phyloP scores from a whole-genome alignment of 345 rosid genomes.

The Populus alba region DNA sequence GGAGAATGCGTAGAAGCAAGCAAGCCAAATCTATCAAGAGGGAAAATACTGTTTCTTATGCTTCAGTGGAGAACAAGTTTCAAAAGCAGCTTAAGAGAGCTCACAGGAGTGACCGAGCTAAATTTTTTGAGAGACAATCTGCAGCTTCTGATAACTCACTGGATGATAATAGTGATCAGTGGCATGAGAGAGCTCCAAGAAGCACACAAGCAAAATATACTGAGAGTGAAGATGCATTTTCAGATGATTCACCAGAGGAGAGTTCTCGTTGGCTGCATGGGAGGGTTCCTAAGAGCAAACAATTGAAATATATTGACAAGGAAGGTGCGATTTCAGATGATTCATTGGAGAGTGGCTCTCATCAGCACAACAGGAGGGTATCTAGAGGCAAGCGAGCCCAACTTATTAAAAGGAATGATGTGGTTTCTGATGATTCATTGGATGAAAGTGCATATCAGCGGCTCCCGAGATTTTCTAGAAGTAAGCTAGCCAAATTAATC shows the following conservation, averaged over 20 bases:
- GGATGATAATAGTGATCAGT: conserved; percentile 25
- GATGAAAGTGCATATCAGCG: conserved; percentile 22
- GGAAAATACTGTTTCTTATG: conserved; percentile 49
- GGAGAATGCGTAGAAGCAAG: conserved; percentile 31
- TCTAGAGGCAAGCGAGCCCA: conserved; percentile 18
- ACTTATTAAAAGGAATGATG: conserved; percentile 20
- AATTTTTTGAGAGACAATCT: conserved; percentile 27
- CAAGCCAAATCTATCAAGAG: conserved; percentile 34
- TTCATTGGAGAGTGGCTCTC: conserved; percentile 27
- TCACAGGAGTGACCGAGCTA: conserved; percentile 29
- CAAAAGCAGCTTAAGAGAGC: conserved; percentile 33
- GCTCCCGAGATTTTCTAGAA: conserved; percentile 22
- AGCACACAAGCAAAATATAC: conserved; percentile 14
- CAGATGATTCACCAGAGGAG: conserved; percentile 34
- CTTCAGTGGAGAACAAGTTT: conserved; percentile 34
- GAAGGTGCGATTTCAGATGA: conserved; percentile 34
- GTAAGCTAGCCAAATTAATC: conserved; percentile 24
- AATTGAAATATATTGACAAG: conserved; percentile 15
- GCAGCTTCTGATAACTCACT: conserved; percentile 41
- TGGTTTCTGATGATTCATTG: conserved; percentile 34
- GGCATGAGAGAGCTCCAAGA: conserved; percentile 17
- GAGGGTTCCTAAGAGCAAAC: conserved; percentile 25
- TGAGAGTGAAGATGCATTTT: conserved; percentile 20
- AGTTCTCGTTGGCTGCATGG: conserved; percentile 11
- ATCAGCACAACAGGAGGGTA: conserved; percentile 15